Conservation (phyloP, 805 yeast genomes). For the Danielia reshetovae region DNA sequence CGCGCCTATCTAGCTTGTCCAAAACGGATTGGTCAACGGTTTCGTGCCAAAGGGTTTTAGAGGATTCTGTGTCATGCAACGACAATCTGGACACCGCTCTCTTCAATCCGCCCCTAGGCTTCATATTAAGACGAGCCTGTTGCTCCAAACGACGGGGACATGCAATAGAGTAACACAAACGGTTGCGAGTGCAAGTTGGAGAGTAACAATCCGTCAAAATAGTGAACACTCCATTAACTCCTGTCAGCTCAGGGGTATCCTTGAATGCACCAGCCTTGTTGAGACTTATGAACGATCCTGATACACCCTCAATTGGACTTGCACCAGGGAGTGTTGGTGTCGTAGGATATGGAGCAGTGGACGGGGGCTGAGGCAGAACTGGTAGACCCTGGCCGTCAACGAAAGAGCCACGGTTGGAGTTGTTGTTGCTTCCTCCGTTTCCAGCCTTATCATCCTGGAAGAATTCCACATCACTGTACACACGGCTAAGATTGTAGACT, state of each 20-base stretch:
- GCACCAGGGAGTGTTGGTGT: constrained; percentile 15
- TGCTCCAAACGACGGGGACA: constrained; percentile 96
- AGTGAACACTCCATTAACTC: constrained; percentile 89
- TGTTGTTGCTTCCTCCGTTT: constrained; percentile 17
- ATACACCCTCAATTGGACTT: constrained; percentile 13
- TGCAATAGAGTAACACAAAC: constrained; percentile 88
- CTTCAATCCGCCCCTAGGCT: constrained; percentile 79
- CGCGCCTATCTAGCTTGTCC: constrained; percentile 75
- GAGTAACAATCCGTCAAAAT: constrained; percentile 92
- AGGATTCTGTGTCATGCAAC: constrained; percentile 59
- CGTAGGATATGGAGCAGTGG: constrained; percentile 18
- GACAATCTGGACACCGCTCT: constrained; percentile 70
- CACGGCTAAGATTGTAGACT: constrained; percentile 77
- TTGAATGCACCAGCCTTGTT: constrained; percentile 11
- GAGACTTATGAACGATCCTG: constrained; percentile 15
- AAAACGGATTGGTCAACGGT: constrained; percentile 79
- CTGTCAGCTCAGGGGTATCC: constrained; percentile 22
- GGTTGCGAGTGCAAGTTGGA: constrained; percentile 89
- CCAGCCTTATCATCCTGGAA: constrained; percentile 31
- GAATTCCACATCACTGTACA: constrained; percentile 42
- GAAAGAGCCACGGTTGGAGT: constrained; percentile 30
- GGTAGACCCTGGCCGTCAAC: constrained; percentile 14
- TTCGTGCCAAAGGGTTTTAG: constrained; percentile 85
- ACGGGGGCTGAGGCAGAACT: constrained; percentile 15
- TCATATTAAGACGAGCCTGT: constrained; percentile 86